Evolutionary conservation across 768 basidiomycete species (phyloP).

Genomic region (Leccinum longicurvipes): DNA sequence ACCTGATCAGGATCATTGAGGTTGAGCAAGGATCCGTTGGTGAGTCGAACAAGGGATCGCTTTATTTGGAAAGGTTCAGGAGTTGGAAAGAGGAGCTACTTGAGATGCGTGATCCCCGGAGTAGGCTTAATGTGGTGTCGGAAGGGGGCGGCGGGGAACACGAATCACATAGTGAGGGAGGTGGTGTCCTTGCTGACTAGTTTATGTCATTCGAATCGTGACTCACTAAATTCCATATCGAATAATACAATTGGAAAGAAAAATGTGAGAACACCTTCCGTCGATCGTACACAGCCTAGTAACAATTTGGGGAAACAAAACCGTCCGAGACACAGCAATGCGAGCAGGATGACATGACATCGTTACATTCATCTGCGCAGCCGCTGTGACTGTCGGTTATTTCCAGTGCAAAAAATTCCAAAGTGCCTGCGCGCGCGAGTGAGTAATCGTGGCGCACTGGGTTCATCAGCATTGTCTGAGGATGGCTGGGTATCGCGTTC

Average conservation of each 20-base stretch:
- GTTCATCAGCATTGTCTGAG: slow-evolving; percentile 4
- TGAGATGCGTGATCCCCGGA: slow-evolving; percentile 17
- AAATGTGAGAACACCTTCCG: slow-evolving; percentile 1
- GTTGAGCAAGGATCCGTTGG: slow-evolving; percentile 39
- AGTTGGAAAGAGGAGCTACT: slow-evolving; percentile 42
- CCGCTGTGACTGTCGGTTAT: slow-evolving; percentile 16
- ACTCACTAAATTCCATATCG: background rate
- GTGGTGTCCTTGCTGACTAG: slow-evolving; percentile 29
- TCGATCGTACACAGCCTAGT: slow-evolving; percentile 11
- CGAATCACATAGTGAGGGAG: slow-evolving; percentile 10
- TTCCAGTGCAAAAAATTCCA: slow-evolving; percentile 39
- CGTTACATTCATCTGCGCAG: slow-evolving; percentile 6
- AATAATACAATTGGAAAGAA: slow-evolving; percentile 6
- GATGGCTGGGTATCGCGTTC: slow-evolving; percentile 6
- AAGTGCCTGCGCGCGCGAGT: slow-evolving; percentile 26
- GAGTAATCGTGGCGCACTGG: slow-evolving; percentile 8
- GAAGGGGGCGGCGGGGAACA: background rate
- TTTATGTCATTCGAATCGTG: background rate
- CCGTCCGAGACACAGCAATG: background rate
- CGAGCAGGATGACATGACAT: background rate
- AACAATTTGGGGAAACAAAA: slow-evolving; percentile 6
- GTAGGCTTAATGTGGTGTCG: background rate
- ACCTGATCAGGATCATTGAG: slow-evolving; percentile 44
- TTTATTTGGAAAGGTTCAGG: slow-evolving; percentile 38
- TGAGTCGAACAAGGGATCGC: slow-evolving; percentile 31